These are phyloP conservation scores for Solanum virginianum DNA, from an alignment of 257 asterid species.

Conservation along the genomic window DNA sequence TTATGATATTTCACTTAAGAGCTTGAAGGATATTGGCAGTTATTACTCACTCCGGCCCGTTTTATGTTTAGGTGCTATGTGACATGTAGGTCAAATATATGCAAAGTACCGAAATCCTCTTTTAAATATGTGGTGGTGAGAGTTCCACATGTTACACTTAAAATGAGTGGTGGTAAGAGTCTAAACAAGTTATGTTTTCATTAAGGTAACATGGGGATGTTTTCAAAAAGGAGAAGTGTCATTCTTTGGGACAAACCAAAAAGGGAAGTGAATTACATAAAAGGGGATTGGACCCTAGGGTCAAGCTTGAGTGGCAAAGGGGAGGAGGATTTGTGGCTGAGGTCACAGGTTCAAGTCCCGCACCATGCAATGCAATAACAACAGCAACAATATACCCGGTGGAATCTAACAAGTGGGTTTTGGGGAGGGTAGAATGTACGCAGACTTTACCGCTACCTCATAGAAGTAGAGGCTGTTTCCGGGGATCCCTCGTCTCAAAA, in stretches of 20 bases:
- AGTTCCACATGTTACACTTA: not conserved
- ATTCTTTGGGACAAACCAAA: not conserved
- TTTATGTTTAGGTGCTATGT: not conserved
- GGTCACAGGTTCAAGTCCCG: too few relatives aligned
- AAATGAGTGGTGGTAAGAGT: not conserved
- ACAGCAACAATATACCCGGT: too few relatives aligned
- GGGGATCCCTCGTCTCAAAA: too few relatives aligned
- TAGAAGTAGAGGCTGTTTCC: too few relatives aligned
- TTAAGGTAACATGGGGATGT: not conserved
- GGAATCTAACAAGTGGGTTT: too few relatives aligned
- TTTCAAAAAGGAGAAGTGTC: not conserved
- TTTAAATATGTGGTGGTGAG: not conserved
- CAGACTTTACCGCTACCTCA: too few relatives aligned
- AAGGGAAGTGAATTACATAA: not conserved
- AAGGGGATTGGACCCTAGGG: too few relatives aligned
- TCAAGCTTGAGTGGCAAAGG: too few relatives aligned
- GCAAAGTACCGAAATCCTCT: not conserved
- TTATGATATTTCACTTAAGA: not conserved
- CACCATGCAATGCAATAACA: too few relatives aligned
- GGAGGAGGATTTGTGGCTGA: too few relatives aligned
- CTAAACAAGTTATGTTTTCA: not conserved
- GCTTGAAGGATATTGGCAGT: not conserved
- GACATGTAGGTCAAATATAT: not conserved
- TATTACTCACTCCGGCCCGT: not conserved
- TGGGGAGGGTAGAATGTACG: too few relatives aligned